Conservation (phyloP, 2,329 filamentous ascomycete species). For the Penicillium italicum region DNA sequence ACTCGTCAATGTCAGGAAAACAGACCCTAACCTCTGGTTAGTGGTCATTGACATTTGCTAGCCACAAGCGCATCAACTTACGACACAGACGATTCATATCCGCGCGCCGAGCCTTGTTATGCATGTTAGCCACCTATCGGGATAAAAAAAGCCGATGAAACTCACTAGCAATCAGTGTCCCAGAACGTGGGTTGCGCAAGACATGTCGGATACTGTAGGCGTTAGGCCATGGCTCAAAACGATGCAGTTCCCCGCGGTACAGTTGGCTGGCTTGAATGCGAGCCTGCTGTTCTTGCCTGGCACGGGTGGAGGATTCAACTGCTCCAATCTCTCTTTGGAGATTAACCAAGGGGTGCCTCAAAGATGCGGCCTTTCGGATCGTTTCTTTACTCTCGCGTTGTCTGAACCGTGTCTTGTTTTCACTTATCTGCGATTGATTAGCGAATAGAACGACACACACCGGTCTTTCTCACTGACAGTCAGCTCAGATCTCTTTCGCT, state of each 20-base stretch:
- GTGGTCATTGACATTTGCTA: not conserved
- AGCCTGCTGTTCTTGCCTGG: constrained; percentile 28
- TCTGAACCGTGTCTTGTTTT: constrained; percentile 24
- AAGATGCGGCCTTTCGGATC: constrained; percentile 29
- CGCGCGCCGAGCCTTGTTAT: constrained; percentile 27
- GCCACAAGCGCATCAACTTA: constrained; percentile 18
- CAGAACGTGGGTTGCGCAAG: constrained; percentile 34
- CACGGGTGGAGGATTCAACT: constrained; percentile 11
- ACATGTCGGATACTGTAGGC: constrained; percentile 32
- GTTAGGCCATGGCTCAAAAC: constrained; percentile 28
- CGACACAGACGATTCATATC: constrained; percentile 32
- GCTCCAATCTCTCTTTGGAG: constrained; percentile 31
- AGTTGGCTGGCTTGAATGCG: constrained; percentile 34
- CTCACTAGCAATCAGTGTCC: constrained; percentile 38
- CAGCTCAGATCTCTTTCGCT: constrained; percentile 52
- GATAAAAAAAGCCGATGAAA: constrained; percentile 3
- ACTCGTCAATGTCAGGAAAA: constrained; percentile 31
- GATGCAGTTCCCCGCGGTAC: constrained; percentile 28
- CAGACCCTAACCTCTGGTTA: constrained; percentile 25
- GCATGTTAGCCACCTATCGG: constrained; percentile 14
- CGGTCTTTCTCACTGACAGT: constrained; percentile 21
- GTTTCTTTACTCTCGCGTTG: constrained; percentile 33
- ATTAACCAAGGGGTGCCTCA: constrained; percentile 31
- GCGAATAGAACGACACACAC: not conserved
- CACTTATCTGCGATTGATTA: constrained; percentile 26